These are phyloP conservation scores for Nitzschia sp. DNA, from an alignment of 108 stramenopile genomes.

Conservation along the genomic window DNA sequence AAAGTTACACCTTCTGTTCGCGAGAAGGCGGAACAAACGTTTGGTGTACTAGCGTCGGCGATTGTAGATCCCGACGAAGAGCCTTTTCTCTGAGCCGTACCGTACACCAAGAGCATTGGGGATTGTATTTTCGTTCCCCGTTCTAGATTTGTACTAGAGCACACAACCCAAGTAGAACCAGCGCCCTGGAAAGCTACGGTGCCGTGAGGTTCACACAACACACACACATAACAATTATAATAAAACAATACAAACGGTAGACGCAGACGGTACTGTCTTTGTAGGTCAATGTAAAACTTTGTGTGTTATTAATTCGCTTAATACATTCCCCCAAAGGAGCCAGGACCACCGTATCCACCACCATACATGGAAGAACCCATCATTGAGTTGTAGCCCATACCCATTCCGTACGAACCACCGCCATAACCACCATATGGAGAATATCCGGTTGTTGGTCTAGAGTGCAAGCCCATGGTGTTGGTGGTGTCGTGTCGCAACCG, in stretches of 20 bases:
- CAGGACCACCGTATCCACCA: slow-evolving; percentile 14
- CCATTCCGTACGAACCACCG: not conserved
- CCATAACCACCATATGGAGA: slow-evolving; percentile 8
- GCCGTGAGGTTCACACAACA: not conserved
- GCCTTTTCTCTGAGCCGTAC: slow-evolving; percentile 8
- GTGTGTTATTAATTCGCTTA: too few relatives aligned
- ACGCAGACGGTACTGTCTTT: not conserved
- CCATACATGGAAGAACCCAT: slow-evolving; percentile 20
- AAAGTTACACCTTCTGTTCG: slow-evolving; percentile 3
- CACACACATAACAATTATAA: slow-evolving; percentile 1
- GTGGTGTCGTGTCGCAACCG: slow-evolving; percentile 13
- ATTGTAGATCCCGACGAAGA: slow-evolving; percentile 26
- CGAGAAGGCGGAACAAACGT: slow-evolving; percentile 7
- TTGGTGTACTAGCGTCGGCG: slow-evolving; percentile 15
- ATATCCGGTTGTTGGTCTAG: not conserved
- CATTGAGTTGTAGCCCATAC: not conserved
- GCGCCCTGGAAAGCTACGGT: not conserved
- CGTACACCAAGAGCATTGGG: not conserved
- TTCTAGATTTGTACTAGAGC: not conserved
- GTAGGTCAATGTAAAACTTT: not conserved
- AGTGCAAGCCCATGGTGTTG: too few relatives aligned
- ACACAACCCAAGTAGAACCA: not conserved
- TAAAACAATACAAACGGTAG: not conserved
- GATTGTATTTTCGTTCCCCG: not conserved
- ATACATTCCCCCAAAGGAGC: slow-evolving; percentile 4